phyloP scores from a whole-genome alignment of 768 basidiomycete genomes.

The Leccinum fibrillosum region DNA sequence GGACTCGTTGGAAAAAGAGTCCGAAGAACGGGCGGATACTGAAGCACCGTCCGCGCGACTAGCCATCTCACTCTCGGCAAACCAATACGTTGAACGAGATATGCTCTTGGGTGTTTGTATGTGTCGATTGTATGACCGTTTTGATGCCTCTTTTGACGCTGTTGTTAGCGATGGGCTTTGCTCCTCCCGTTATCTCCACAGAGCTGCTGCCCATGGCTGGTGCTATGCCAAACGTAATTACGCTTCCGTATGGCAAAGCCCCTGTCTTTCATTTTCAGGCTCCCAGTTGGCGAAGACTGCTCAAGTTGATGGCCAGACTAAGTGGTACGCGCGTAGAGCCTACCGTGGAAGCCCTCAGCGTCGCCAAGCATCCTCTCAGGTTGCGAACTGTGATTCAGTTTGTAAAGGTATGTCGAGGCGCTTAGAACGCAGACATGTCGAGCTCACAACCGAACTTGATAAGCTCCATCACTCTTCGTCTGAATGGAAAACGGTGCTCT shows the following conservation, averaged over 20 bases:
- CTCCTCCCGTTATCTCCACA: conserved; percentile 50
- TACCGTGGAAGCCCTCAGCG: conserved; percentile 61
- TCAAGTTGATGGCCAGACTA: conserved; percentile 72
- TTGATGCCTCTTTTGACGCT: conserved; percentile 5
- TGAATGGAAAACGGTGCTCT: conserved; percentile 73
- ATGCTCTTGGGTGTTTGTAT: conserved; percentile 60
- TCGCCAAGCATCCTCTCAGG: conserved; percentile 51
- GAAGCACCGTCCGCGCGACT: conserved; percentile 16
- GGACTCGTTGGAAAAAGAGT: conserved; percentile 16
- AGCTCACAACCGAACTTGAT: conserved; percentile 4
- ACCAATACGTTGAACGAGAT: conserved; percentile 54
- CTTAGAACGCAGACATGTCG: not conserved
- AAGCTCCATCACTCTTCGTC: conserved; percentile 57
- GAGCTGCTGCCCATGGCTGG: conserved; percentile 46
- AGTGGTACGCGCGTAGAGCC: conserved; percentile 70
- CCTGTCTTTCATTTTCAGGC: conserved; percentile 72
- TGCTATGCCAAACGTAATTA: conserved; percentile 69
- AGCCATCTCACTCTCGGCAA: conserved; percentile 21
- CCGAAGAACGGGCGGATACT: conserved; percentile 14
- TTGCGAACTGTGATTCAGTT: conserved; percentile 79
- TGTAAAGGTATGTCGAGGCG: conserved; percentile 52
- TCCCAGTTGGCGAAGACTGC: conserved; percentile 67
- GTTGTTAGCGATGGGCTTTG: conserved; percentile 63
- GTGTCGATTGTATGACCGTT: conserved; percentile 30
- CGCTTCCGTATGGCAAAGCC: conserved; percentile 64